Conservation (phyloP, 1,284 basidiomycete species). For the Farysia itapuensis region DNA sequence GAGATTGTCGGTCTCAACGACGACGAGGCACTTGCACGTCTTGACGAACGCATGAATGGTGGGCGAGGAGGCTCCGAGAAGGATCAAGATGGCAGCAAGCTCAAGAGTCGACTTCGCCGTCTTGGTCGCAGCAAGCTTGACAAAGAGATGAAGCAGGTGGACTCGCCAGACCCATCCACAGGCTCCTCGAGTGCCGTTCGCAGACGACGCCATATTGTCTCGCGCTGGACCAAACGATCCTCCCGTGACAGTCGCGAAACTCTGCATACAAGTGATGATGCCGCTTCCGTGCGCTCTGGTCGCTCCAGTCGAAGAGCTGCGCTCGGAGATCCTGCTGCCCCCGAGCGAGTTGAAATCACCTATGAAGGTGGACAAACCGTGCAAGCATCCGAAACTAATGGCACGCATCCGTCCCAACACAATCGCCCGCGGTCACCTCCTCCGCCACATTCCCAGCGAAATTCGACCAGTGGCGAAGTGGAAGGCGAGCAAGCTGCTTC, state of each 20-base stretch:
- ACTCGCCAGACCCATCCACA: constrained; percentile 23
- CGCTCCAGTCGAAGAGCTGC: constrained; percentile 7
- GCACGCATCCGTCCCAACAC: background rate
- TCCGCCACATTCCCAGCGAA: constrained; percentile 33
- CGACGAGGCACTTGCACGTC: constrained; percentile 30
- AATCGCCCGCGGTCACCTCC: constrained; percentile 19
- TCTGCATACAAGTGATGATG: constrained; percentile 16
- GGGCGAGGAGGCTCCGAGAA: constrained; percentile 16
- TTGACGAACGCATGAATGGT: constrained; percentile 34
- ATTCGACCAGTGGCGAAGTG: background rate
- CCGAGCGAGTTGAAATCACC: constrained; percentile 21
- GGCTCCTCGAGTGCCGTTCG: constrained; percentile 30
- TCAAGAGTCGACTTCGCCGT: constrained; percentile 13
- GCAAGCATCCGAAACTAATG: background rate
- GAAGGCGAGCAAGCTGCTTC: background rate
- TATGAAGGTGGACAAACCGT: constrained; percentile 11
- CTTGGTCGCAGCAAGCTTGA: constrained; percentile 13
- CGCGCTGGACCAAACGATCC: constrained; percentile 17
- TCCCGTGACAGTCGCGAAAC: constrained; percentile 3
- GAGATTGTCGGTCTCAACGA: constrained; percentile 36
- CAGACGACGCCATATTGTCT: constrained; percentile 21
- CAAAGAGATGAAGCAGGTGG: constrained; percentile 9
- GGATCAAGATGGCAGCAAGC: constrained; percentile 1
- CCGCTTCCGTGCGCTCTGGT: constrained; percentile 15
- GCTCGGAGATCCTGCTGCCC: constrained; percentile 9